These are phyloP conservation scores for Fusarium subtropicale DNA, from an alignment of 2,329 filamentous ascomycete genomes.

Conservation along the genomic window DNA sequence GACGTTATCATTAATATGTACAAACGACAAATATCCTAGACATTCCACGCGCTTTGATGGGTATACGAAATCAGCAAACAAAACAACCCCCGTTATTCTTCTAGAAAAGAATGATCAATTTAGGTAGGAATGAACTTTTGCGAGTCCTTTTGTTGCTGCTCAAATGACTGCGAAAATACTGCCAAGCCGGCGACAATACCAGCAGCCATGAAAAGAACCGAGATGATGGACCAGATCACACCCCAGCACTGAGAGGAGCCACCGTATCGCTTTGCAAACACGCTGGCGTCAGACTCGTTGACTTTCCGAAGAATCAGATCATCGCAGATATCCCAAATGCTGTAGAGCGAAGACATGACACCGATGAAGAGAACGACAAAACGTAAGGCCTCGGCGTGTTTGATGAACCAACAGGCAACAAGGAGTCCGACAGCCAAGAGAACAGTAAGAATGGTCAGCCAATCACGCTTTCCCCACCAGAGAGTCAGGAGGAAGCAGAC, in stretches of 20 bases:
- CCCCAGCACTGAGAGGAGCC: slow-evolving; percentile 86
- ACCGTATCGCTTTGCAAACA: slow-evolving; percentile 82
- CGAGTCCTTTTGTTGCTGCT: slow-evolving; percentile 75
- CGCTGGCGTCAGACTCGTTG: slow-evolving; percentile 81
- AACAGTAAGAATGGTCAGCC: slow-evolving; percentile 79
- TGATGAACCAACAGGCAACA: slow-evolving; percentile 83
- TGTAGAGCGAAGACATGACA: slow-evolving; percentile 84
- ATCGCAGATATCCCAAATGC: slow-evolving; percentile 87
- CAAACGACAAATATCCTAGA: background rate
- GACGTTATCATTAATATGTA: slow-evolving; percentile 8
- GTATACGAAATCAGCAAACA: slow-evolving; percentile 1
- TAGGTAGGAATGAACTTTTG: slow-evolving; percentile 70
- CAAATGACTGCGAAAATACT: slow-evolving; percentile 77
- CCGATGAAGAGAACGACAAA: slow-evolving; percentile 84
- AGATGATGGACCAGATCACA: slow-evolving; percentile 80
- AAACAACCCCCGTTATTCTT: background rate
- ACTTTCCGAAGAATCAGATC: slow-evolving; percentile 84
- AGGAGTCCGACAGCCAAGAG: slow-evolving; percentile 76
- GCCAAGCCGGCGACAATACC: slow-evolving; percentile 82
- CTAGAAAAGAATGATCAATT: background rate
- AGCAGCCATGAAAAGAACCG: slow-evolving; percentile 75
- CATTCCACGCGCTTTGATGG: background rate
- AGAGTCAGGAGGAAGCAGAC: slow-evolving; percentile 82
- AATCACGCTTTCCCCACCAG: slow-evolving; percentile 84
- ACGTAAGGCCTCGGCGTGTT: slow-evolving; percentile 77